Evolutionary conservation across 768 basidiomycete species (phyloP), one percentile per base, ranked within the genome.

Genomic region (Boletus vinaceobasis): DNA sequence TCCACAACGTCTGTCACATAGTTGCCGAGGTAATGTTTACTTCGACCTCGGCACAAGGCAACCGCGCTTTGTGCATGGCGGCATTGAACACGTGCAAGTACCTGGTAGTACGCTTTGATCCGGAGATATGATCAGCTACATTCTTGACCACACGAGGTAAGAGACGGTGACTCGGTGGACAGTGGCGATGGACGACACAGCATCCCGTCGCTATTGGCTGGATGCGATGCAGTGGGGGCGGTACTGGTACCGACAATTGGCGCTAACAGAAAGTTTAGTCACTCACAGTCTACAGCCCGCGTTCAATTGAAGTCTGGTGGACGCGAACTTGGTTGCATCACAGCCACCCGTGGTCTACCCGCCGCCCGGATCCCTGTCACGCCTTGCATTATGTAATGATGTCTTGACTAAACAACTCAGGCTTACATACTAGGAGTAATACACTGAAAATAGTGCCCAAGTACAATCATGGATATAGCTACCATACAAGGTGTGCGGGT

Each of bases 401-500:
- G 29, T 29, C 8, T 29, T 29, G 4, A 29, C 29, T 29, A 29
- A 27, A 14, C 39, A 42, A 10, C 15, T 19, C 21, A 48, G n/a
- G 23, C 5, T 19, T 49, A 29, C 27, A 44, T 49, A 10, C 17
- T 29, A 45, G 14, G 23, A 15, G 3, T 44, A 37, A 21, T 58
- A 52, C 23, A 52, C 15, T 64, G 57, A 17, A 32, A 44, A 23
- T 23, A 23, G 4, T 23, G 23, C 4, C 23, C 47, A 64, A 45
- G 29, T 45, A 55, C 43, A 47, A 15, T 45, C 43, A 48, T 53
- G 31, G 37, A 39, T 56, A 43, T 55, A 48, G 21, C 14, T 55
- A 60, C 61, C 33, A 15, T 66, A 59, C 66, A 66, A 27, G 15
- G 14, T 48, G 23, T 58, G 54, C 1, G 63, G 59, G 55, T 63